Conservation (phyloP, 441 rosid genomes). For the Euphorbia celastroides region DNA sequence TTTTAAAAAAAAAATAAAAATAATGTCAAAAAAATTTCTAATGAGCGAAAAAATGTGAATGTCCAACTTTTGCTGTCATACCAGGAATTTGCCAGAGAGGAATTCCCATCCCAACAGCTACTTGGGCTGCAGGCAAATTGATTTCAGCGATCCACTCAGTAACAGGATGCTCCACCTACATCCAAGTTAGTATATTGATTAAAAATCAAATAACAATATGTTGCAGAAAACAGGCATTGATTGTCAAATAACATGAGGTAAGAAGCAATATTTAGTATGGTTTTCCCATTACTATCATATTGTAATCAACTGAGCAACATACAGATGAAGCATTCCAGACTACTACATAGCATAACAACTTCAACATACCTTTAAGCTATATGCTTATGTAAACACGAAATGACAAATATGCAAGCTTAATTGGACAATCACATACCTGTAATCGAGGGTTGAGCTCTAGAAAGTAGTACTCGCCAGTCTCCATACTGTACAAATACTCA, state of each 20-base stretch:
- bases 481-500: constrained; percentile 98
- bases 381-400: constrained; percentile 10
- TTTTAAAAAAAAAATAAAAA: constrained; percentile 22
- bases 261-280: constrained; percentile 6
- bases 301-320: background rate
- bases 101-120: constrained; percentile 98
- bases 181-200: constrained; percentile 13
- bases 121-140: constrained; percentile 98
- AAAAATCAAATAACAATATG: background rate
- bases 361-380: constrained; percentile 8
- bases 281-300: background rate
- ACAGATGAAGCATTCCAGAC: background rate
- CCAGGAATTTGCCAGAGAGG: constrained; percentile 99
- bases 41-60: constrained; percentile 12
- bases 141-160: constrained; percentile 99
- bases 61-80: constrained; percentile 26
- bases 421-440: constrained; percentile 58
- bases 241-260: too few relatives aligned
- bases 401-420: constrained; percentile 1
- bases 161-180: constrained; percentile 99
- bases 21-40: constrained; percentile 16
- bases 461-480: constrained; percentile 95
- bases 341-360: constrained; percentile 8
- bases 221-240: background rate
- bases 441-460: constrained; percentile 98